Base-by-base conservation (phyloP, 345 rosid genomes). In the Hibiscus trionum region DNA sequence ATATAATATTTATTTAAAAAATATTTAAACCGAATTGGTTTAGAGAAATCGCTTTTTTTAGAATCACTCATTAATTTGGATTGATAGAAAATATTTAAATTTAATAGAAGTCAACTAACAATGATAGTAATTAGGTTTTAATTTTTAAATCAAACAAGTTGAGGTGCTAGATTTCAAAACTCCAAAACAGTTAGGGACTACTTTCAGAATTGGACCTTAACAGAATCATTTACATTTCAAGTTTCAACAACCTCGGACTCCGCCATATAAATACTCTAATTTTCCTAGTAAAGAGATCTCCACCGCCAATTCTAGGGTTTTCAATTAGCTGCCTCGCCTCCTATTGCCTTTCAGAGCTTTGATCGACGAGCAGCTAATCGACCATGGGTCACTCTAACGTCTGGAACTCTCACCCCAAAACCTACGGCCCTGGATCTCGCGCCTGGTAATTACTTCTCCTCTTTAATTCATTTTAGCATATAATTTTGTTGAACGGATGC, bases 371-470 rank as follows among this genome's bases (percentile, higher is more conserved):
- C 21, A 11, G 49, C 33, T 6, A 15, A 57, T 33, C 37, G 10
- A 61, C 61, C 55, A 85, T 85, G 86, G 88, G 88, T 65, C 88
- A 85, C 80, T 37, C 84, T 27, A 85, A 85, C 77, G 77, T 85
- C 12, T 85, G 86, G 88, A 85, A 81, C 71, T 75, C 85, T 72
- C 88, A 85, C 77, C 88, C 88, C 16, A 85, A 85, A 75, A 82
- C 50, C 70, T 72, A 81, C 75, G 88, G 88, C 11, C 86, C 88
- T 17, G 86, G 88, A 9, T 85, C 88, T 68, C 84, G 88, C n/a
- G 56, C 86, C 17, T 85, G 88, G 88, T 83, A 66, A 39, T 4
- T 24, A 10, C 14, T 46, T 50, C 26, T 21, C 24, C 24, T 29
- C n/a, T 52, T 5, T 16, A 52, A 49, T 15, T 49, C 24, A 14